Conservation (phyloP, 331 rosid genomes). For the Pyrus hybrid region DNA sequence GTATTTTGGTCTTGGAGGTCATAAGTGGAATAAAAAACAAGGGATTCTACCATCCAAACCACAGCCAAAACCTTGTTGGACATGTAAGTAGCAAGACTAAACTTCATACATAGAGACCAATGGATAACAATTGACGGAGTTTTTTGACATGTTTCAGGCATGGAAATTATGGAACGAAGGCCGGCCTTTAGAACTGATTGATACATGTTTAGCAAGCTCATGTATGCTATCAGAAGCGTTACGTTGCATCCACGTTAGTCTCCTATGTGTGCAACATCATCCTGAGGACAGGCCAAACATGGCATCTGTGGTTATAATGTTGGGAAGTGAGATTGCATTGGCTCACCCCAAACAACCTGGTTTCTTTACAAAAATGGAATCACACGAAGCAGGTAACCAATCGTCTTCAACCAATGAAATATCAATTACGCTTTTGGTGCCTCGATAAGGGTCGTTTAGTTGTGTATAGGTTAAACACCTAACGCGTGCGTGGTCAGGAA, state of each 20-base stretch:
- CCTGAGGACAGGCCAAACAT: conserved; percentile 24
- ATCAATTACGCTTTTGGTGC: background rate
- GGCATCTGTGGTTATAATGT: conserved; percentile 44
- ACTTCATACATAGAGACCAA: background rate
- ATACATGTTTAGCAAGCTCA: conserved; percentile 20
- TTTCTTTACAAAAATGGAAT: conserved; percentile 13
- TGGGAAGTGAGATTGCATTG: conserved; percentile 36
- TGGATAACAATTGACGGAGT: background rate
- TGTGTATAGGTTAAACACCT: background rate
- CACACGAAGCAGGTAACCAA: background rate
- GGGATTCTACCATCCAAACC: conserved; percentile 22
- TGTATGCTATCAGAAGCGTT: conserved; percentile 14
- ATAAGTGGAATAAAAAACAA: conserved; percentile 44
- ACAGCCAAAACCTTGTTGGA: conserved; percentile 40
- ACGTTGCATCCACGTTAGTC: conserved; percentile 45
- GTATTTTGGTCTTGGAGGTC: conserved; percentile 46
- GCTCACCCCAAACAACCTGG: conserved; percentile 59
- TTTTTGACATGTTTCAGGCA: conserved; percentile 35
- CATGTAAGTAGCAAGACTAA: conserved; percentile 32
- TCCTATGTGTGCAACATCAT: conserved; percentile 3
- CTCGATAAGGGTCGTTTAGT: background rate
- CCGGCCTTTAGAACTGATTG: conserved; percentile 34
- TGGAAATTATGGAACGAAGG: conserved; percentile 55
- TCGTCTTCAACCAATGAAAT: background rate
- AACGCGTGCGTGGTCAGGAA: too few relatives aligned